Base-by-base conservation (phyloP, 768 basidiomycete genomes). In the Candolleomyces efflorescens region DNA sequence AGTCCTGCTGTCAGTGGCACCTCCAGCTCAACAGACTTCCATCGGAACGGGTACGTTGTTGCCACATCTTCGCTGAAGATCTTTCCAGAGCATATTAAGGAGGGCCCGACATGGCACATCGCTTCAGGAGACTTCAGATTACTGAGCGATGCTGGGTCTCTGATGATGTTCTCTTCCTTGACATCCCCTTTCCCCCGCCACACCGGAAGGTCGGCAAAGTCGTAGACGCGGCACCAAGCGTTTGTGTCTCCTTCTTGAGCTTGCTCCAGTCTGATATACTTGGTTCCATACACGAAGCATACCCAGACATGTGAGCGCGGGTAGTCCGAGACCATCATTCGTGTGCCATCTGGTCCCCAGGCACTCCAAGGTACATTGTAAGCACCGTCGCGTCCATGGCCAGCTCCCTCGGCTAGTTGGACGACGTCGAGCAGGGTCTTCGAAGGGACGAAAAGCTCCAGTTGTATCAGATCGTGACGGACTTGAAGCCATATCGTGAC, bases 231-330 rank as follows among this genome's bases (percentile, higher is more conserved):
- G 78, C 60, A 41, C 50, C 63, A 36, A 61, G 65, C 55, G 23
- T 57, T 56, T 36, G 49, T 50, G 51, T 53, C 53, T 51, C 62
- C 45, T 24, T 55, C 45, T 22, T 64, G 44, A 24, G 37, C 32
- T 36, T 57, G 39, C 45, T 63, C 60, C n/a, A 59, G 39, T 62
- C 71, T 47, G 59, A 73, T 59, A 73, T 76, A 82, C 58, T 73
- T 75, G 24, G 73, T 73, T 20, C 83, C 84, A 62, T 75, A 76
- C 18, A 84, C 77, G 61, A 82, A 82, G 69, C 84, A 86, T 7
- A 82, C 81, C 83, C 84, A 86, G n/a, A 73, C 66, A 23, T 65
- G 60, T 12, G 78, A 77, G 37, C 68, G 74, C 38, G 68, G 67
- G 58, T 60, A 56, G 43, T 20, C 54, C 10, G 69, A 65, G 6